A percentile compares a stretch with the other conserved stretches of the same genome.
Conservation (phyloP, 768 basidiomycete species). For the Kwoniella mangroviensis region DNA sequence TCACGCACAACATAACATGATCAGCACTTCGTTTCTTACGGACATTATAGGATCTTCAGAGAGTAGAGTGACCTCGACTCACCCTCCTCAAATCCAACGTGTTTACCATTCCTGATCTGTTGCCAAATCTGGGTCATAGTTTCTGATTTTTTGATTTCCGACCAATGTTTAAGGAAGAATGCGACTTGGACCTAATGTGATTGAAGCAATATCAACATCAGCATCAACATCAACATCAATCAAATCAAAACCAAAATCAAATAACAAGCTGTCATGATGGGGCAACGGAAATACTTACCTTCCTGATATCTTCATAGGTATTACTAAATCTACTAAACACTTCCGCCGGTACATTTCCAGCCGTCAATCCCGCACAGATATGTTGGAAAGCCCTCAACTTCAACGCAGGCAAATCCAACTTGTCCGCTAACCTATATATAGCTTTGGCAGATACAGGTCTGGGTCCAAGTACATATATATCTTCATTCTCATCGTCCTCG, state of each 20-base stretch:
- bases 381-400: slow-evolving; percentile 80
- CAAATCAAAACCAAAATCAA: too few relatives aligned
- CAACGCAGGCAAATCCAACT: slow-evolving; percentile 71
- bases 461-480: slow-evolving; percentile 62
- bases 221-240: background rate
- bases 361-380: slow-evolving; percentile 74
- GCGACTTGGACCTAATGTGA: slow-evolving; percentile 66
- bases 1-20: slow-evolving; percentile 8
- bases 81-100: slow-evolving; percentile 82
- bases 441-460: slow-evolving; percentile 83
- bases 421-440: slow-evolving; percentile 79
- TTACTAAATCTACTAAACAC: slow-evolving; percentile 84
- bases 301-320: slow-evolving; percentile 77
- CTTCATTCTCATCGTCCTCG: slow-evolving; percentile 5
- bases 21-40: background rate
- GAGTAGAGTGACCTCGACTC: slow-evolving; percentile 5
- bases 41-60: background rate
- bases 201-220: background rate
- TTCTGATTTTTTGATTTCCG: slow-evolving; percentile 78
- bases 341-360: slow-evolving; percentile 82
- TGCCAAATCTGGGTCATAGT: slow-evolving; percentile 83
- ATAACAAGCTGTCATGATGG: too few relatives aligned
- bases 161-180: slow-evolving; percentile 81
- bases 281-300: slow-evolving; percentile 61
- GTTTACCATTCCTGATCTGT: slow-evolving; percentile 79